Base-by-base conservation (phyloP, 2,329 filamentous ascomycete genomes). In the Ophiostoma quercus region DNA sequence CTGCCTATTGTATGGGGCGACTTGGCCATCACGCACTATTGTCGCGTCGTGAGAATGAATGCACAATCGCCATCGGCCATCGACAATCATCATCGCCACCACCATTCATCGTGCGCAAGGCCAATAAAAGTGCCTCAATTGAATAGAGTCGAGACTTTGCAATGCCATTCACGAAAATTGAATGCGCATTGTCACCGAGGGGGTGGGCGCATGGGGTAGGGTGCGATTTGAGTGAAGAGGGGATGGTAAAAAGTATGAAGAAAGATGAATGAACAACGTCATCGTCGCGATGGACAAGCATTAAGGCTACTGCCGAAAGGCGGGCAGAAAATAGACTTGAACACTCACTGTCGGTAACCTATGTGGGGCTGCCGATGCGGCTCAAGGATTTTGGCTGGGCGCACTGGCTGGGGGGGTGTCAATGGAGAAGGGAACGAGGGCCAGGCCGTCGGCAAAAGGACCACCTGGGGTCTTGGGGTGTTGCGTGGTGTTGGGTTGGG, bases 281-380 rank as follows among this genome's bases (percentile, higher is more conserved):
- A 70, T 68, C 22, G 51, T 66, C 54, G 29, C 54, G 57, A 63
- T 69, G 54, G 67, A 22, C 57, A 57, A 67, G 19, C 34, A 65
- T 63, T 68, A 67, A 62, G 41, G 65, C 65, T 68, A 68, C 70
- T 63, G 63, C 63, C 63, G 54, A 54, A 54, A 51, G 51, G 70
- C 63, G 67, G 63, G 70, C 69, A 68, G 62, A 68, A 60, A 60
- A 60, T 39, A 65, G 62, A 39, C 32, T 65, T 39, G 32, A 39
- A 39, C 19, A 22, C 32, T 39, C 19, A 39, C 22, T 65, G 47
- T 72, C 67, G 70, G 68, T 47, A 69, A 66, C 67, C 69, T 65
- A 73, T 74, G 73, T 74, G 73, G 72, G 72, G 73, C 73, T 68
- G 68, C 71, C 69, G 73, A 71, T 72, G 71, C 72, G 72, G 73